phyloP scores from a whole-genome alignment of 2,329 filamentous ascomycete genomes.

The Trichoderma polysporum region DNA sequence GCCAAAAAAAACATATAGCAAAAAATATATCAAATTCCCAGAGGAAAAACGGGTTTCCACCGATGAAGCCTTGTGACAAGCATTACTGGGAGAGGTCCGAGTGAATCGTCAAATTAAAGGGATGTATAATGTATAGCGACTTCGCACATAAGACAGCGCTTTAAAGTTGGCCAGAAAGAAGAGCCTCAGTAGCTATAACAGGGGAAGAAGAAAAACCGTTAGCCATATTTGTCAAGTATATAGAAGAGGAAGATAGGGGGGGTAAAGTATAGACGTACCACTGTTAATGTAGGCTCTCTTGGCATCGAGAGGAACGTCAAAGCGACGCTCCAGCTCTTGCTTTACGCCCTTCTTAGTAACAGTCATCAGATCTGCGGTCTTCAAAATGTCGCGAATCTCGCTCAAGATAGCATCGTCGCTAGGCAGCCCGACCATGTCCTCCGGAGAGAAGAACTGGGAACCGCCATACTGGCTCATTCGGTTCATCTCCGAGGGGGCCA shows the following conservation, averaged over 20 bases:
- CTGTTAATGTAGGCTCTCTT: slow-evolving; percentile 93
- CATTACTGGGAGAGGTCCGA: neutral
- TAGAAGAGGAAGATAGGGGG: neutral
- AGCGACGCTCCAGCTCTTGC: slow-evolving; percentile 84
- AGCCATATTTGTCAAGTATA: neutral
- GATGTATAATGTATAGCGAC: neutral
- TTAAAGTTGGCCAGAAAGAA: slow-evolving; percentile 74
- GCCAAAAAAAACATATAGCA: neutral
- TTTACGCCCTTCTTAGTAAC: slow-evolving; percentile 99
- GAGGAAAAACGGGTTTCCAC: neutral
- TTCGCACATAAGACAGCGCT: neutral
- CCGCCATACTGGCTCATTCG: slow-evolving; percentile 62
- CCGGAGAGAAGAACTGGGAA: slow-evolving; percentile 58
- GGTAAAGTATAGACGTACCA: slow-evolving; percentile 58
- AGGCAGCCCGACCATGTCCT: slow-evolving; percentile 73
- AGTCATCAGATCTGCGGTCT: slow-evolving; percentile 91
- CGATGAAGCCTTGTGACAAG: neutral
- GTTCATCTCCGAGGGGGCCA: slow-evolving; percentile 72
- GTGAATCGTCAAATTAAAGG: slow-evolving; percentile 16
- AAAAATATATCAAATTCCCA: neutral
- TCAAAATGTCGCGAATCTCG: slow-evolving; percentile 91
- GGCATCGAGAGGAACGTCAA: slow-evolving; percentile 79
- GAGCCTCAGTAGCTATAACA: slow-evolving; percentile 68
- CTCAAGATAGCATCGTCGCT: slow-evolving; percentile 86
- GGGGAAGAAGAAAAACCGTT: neutral